Evolutionary conservation across 2,329 filamentous ascomycete genomes (phyloP).

Genomic region (Beauveria caledonica): DNA sequence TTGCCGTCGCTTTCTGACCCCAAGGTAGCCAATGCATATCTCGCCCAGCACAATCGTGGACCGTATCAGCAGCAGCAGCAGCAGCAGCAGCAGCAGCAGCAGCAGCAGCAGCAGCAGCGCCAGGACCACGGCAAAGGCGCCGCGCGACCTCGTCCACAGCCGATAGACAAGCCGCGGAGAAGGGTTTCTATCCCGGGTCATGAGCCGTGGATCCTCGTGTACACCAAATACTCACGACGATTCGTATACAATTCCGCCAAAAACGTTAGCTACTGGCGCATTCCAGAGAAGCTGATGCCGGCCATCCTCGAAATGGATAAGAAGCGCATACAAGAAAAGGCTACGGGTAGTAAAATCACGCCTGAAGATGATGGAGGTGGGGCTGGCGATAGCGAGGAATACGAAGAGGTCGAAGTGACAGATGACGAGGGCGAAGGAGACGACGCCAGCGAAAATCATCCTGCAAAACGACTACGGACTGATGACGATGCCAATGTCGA

Average conservation of each 20-base stretch:
- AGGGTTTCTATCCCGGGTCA: conserved; percentile 72
- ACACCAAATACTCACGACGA: conserved; percentile 78
- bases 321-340: conserved; percentile 56
- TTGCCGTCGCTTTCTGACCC: conserved; percentile 42
- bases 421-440: conserved; percentile 37
- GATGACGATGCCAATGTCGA: conserved; percentile 49
- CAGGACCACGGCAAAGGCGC: conserved; percentile 47
- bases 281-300: conserved; percentile 77
- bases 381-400: conserved; percentile 56
- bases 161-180: conserved; percentile 70
- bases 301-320: conserved; percentile 68
- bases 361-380: conserved; percentile 4
- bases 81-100: conserved; percentile 32
- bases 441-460: conserved; percentile 27
- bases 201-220: conserved; percentile 86
- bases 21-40: conserved; percentile 50
- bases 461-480: conserved; percentile 56
- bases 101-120: conserved; percentile 31
- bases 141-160: conserved; percentile 56
- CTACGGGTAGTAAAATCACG: conserved; percentile 19
- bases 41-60: conserved; percentile 43
- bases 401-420: conserved; percentile 61
- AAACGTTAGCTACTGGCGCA: conserved; percentile 89
- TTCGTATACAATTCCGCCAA: conserved; percentile 87
- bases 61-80: conserved; percentile 30